A percentile compares a stretch with the other conserved stretches of the same genome.
Evolutionary conservation across 768 basidiomycete genomes (phyloP).

Genomic region (Amyloporia xantha): DNA sequence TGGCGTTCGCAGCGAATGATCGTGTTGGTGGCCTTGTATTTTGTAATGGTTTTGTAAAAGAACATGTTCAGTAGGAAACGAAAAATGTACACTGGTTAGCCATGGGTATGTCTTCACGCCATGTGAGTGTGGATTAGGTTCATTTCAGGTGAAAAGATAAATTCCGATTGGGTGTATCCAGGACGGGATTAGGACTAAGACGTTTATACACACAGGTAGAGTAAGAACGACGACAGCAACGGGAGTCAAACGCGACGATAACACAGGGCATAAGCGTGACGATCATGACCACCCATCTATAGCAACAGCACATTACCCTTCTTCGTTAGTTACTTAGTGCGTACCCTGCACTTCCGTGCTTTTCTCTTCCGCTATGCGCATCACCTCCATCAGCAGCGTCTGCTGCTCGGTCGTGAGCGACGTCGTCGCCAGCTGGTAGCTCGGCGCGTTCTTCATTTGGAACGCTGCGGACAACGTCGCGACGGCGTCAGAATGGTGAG

Average conservation of each 20-base stretch:
- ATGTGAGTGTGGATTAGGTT: too few relatives aligned
- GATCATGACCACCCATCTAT: neutral
- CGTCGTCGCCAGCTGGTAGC: conserved; percentile 72
- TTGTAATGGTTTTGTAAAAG: too few relatives aligned
- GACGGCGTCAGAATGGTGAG: neutral
- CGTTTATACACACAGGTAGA: neutral
- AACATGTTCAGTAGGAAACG: too few relatives aligned
- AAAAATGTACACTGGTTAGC: too few relatives aligned
- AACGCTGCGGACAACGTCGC: conserved; percentile 39
- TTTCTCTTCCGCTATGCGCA: conserved; percentile 57
- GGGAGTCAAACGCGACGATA: neutral
- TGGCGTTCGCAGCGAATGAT: neutral
- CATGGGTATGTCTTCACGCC: too few relatives aligned
- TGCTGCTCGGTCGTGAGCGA: conserved; percentile 68
- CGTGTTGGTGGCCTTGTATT: neutral
- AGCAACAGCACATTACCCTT: neutral
- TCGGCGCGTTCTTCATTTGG: conserved; percentile 62
- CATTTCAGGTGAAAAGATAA: too few relatives aligned
- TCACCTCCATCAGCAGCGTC: conserved; percentile 78
- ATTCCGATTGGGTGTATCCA: neutral
- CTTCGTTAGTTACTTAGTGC: neutral
- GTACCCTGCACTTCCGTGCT: conserved; percentile 3
- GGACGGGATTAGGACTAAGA: neutral
- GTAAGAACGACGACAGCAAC: neutral
- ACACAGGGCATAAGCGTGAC: neutral